Percentiles rank a stretch among this genome's conserved stretches.
phyloP scores from a whole-genome alignment of 495 filamentous ascomycete genomes.

The Penicillium nucicola region DNA sequence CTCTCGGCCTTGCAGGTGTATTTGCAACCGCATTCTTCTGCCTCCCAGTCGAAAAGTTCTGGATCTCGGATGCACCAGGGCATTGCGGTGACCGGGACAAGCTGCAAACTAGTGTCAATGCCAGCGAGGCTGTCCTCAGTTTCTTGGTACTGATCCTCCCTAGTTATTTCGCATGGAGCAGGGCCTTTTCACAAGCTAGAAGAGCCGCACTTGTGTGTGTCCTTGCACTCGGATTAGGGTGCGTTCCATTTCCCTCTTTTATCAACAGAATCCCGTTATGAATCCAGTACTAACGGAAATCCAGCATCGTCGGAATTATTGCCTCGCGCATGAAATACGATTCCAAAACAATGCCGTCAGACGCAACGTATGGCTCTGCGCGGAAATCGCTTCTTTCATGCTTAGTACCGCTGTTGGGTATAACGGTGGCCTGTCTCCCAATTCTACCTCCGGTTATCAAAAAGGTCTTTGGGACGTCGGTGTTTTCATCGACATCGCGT shows the following conservation, averaged over 20 bases:
- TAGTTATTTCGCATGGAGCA: constrained; percentile 1
- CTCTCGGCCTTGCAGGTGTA: constrained; percentile 13
- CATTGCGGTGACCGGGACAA: constrained; percentile 14
- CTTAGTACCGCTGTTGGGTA: constrained; percentile 9
- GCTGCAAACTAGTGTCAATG: constrained; percentile 9
- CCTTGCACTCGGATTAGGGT: constrained; percentile 13
- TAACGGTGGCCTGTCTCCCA: constrained; percentile 21
- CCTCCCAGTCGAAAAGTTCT: constrained; percentile 11
- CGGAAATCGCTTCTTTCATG: constrained; percentile 16
- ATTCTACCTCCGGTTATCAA: constrained; percentile 5
- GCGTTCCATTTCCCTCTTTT: neutral
- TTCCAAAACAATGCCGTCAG: constrained; percentile 3
- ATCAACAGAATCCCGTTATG: neutral
- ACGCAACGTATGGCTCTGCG: constrained; percentile 12
- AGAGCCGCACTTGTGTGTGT: constrained; percentile 5
- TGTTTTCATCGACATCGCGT: constrained; percentile 3
- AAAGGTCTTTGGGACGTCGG: neutral
- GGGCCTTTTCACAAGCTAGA: constrained; percentile 4
- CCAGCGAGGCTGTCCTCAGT: constrained; percentile 11
- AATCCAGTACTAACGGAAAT: neutral
- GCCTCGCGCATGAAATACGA: constrained; percentile 13
- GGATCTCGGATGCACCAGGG: constrained; percentile 7
- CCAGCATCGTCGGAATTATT: constrained; percentile 13
- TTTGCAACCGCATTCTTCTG: constrained; percentile 20
- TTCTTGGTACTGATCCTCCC: constrained; percentile 13